Conservation (phyloP, 1,284 basidiomycete genomes). For the Microstroma glucosiphilum region DNA sequence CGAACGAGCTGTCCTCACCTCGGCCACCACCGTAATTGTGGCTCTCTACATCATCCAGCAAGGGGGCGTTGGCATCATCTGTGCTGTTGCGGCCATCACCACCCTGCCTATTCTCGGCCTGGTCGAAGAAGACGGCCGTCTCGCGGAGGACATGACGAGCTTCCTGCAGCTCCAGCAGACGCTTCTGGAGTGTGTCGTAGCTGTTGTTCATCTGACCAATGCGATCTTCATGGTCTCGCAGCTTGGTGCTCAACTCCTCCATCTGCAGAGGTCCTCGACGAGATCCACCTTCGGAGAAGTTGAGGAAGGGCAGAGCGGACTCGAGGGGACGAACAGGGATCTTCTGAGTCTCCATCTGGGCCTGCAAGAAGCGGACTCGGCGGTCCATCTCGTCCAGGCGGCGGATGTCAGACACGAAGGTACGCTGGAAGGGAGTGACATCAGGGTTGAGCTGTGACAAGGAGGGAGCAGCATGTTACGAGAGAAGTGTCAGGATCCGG, state of each 20-base stretch:
- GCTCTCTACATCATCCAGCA: conserved; percentile 73
- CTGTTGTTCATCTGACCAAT: conserved; percentile 87
- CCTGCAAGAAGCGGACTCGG: conserved; percentile 79
- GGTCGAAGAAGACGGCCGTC: conserved; percentile 91
- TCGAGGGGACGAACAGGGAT: conserved; percentile 62
- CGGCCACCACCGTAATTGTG: conserved; percentile 52
- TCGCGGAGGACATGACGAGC: conserved; percentile 83
- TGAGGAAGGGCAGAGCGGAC: conserved; percentile 45
- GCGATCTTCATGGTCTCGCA: conserved; percentile 80
- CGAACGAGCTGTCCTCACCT: conserved; percentile 51
- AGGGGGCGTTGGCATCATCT: conserved; percentile 79
- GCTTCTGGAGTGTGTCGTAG: conserved; percentile 80
- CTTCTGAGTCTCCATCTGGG: conserved; percentile 75
- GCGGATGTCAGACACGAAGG: conserved; percentile 91
- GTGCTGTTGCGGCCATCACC: conserved; percentile 70
- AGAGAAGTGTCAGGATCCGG: neutral
- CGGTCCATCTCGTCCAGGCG: conserved; percentile 93
- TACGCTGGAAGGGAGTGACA: conserved; percentile 95
- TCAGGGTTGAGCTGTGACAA: conserved; percentile 74
- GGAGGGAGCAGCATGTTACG: neutral
- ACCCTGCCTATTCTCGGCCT: conserved; percentile 73
- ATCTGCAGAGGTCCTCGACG: conserved; percentile 69
- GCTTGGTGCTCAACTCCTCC: conserved; percentile 82
- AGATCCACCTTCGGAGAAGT: conserved; percentile 55
- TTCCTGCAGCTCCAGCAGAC: conserved; percentile 81